Evolutionary conservation across 257 asterid species (phyloP), one percentile per base, ranked within the genome.

Genomic region (Echites panduratus): DNA sequence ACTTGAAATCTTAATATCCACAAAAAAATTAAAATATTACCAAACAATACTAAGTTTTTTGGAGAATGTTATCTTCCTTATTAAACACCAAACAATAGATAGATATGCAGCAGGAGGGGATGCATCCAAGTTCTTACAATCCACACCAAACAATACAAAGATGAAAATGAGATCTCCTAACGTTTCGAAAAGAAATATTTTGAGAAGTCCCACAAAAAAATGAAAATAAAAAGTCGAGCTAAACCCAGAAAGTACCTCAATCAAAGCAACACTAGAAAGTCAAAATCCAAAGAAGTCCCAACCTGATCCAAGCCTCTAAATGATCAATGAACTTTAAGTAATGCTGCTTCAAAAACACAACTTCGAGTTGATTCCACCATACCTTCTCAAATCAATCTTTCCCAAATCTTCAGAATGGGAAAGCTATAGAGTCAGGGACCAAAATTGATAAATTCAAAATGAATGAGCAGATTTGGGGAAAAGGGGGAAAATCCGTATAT

Each of bases 401-500:
- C n/a, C 73, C 58, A 68, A 66, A 9, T n/a, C 61, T 63, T 57
- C 38, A 44, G 20, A 72, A 71, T 70, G 52, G 53, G 62, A 70
- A 73, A 66, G 57, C 80, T 74, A 32, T 32, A 71, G 74, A 77
- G 82, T 83, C 82, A 72, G 79, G 75, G 81, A 80, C 73, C 68
- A 71, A 81, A 79, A 66, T 65, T 57, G 19, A 29, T 38, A 45
- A 16, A 59, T 58, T 66, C 61, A 59, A 20, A 53, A 47, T 41
- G 19, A 26, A 7, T 29, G 38, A 24, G 70, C 66, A 62, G 79
- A 76, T 76, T 76, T 71, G 62, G 66, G 19, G 38, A 35, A 24
- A 35, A 35, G 22, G 22, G 10, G 13, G 1, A 53, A 68, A 50
- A 66, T 61, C 57, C 56, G 50, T 38, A 58, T 48, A 58, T 43